phyloP scores from a whole-genome alignment of 371 early-diverging fungal species.

The Mucor circinelloides region DNA sequence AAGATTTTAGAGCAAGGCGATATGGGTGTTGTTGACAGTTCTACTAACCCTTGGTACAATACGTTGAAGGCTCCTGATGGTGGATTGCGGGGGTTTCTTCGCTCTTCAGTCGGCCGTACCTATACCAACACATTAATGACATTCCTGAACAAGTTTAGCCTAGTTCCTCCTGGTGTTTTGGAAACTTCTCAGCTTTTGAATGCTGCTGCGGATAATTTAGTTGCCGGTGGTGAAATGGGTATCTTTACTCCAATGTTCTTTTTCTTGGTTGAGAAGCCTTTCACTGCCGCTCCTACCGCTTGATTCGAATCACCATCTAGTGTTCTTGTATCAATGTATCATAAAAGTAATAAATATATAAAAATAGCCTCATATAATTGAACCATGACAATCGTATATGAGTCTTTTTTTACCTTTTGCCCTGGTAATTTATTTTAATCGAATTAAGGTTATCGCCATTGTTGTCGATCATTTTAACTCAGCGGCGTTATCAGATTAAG shows the following conservation, averaged over 20 bases:
- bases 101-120: constrained; percentile 50
- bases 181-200: constrained; percentile 71
- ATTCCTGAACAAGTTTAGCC: constrained; percentile 62
- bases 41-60: constrained; percentile 71
- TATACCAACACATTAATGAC: constrained; percentile 66
- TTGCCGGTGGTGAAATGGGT: constrained; percentile 69
- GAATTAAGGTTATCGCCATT: background rate
- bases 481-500: background rate
- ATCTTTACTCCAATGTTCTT: constrained; percentile 86
- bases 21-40: constrained; percentile 56
- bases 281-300: background rate
- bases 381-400: background rate
- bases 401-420: background rate
- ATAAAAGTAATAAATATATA: background rate
- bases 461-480: background rate
- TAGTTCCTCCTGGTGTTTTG: constrained; percentile 72
- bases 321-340: background rate
- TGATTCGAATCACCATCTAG: background rate
- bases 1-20: constrained; percentile 67
- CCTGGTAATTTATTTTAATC: background rate
- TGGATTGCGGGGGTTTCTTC: constrained; percentile 55
- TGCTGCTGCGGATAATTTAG: constrained; percentile 73
- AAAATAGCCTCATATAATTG: too few species aligned
- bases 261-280: constrained; percentile 76
- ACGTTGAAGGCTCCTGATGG: constrained; percentile 52